Percentiles rank a stretch among this genome's conserved stretches.
These are phyloP conservation scores for Ophiostoma montium DNA, from an alignment of 2,329 filamentous ascomycete genomes.

Conservation along the genomic window DNA sequence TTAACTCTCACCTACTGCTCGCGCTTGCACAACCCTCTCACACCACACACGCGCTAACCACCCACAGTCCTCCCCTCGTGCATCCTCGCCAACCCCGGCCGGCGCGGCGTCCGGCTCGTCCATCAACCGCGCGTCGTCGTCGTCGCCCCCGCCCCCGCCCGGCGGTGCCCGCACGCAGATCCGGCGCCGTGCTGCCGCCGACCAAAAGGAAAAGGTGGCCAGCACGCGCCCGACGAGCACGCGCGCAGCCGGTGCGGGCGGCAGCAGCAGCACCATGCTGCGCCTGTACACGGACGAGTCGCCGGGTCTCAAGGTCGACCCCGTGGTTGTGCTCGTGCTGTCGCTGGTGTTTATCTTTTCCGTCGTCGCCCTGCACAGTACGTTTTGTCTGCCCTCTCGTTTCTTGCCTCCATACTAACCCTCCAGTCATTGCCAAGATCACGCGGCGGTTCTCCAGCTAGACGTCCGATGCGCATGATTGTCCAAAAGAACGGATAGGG, in stretches of 20 bases:
- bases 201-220: constrained; percentile 93
- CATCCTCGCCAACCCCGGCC: constrained; percentile 38
- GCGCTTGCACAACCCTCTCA: not conserved
- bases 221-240: constrained; percentile 90
- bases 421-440: constrained; percentile 15
- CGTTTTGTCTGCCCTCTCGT: constrained; percentile 23
- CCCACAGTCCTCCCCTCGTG: constrained; percentile 41
- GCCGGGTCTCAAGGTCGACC: constrained; percentile 92
- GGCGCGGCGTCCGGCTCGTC: constrained; percentile 51
- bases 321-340: constrained; percentile 89
- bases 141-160: constrained; percentile 76
- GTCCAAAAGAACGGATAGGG: not conserved
- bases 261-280: constrained; percentile 96
- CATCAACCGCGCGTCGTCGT: constrained; percentile 60
- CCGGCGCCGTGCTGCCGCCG: constrained; percentile 84
- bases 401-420: not conserved
- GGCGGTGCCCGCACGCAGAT: constrained; percentile 93
- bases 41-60: not conserved
- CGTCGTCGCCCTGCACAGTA: constrained; percentile 94
- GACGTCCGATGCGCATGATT: constrained; percentile 4
- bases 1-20: too few species aligned
- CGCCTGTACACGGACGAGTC: constrained; percentile 96
- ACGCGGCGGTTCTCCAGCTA: constrained; percentile 18
- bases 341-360: constrained; percentile 98
- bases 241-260: constrained; percentile 82